phyloP scores from a whole-genome alignment of 306 rosid species.

The Gleditsia sinensis region DNA sequence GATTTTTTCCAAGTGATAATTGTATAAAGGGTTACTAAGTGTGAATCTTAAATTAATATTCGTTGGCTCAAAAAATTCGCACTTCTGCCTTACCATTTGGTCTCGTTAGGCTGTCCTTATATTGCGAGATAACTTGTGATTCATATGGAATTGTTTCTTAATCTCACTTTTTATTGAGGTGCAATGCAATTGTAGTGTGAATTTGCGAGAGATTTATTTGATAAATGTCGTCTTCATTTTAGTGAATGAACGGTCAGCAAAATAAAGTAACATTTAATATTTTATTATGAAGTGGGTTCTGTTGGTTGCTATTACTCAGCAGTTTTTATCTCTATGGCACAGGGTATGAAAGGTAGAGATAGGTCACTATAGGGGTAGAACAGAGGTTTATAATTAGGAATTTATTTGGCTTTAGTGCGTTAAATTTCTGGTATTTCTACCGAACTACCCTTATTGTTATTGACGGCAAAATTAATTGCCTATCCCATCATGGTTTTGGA shows the following conservation, averaged over 20 bases:
- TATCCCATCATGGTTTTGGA: no score
- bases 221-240: not conserved
- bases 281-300: not conserved
- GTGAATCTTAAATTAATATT: no score
- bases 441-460: no score
- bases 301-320: not conserved
- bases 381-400: not conserved
- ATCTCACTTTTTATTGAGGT: no score
- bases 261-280: not conserved
- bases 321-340: not conserved
- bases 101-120: no score
- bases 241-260: not conserved
- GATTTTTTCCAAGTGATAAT: no score
- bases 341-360: not conserved
- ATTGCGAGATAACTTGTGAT: no score
- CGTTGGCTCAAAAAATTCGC: no score
- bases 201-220: not conserved
- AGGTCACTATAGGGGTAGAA: not conserved
- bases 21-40: no score
- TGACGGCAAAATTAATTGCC: no score
- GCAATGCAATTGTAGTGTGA: slow-evolving; percentile 3
- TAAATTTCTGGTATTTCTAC: no score
- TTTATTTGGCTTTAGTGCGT: not conserved
- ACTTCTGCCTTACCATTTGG: no score
- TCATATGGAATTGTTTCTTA: not conserved